A percentile compares a stretch with the other conserved stretches of the same genome.
Conservation (phyloP, 1,284 basidiomycete species). For the Trametes hirsuta region DNA sequence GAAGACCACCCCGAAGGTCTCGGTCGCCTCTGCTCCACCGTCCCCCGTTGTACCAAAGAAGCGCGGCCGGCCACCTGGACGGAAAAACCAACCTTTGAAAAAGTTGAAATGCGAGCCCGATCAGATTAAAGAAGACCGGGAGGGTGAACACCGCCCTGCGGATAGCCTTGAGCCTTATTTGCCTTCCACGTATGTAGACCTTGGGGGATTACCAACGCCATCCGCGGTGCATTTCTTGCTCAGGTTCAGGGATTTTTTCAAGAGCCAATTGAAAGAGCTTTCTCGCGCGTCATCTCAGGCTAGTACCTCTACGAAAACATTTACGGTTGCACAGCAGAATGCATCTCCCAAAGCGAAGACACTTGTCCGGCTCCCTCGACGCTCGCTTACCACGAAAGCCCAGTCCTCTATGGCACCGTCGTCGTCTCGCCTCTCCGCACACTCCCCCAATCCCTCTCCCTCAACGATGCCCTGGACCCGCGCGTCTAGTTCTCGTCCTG, state of each 20-base stretch:
- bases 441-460: not conserved
- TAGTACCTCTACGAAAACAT: too few relatives aligned
- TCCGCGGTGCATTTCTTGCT: not conserved
- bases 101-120: not conserved
- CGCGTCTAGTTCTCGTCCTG: too few relatives aligned
- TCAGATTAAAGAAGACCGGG: not conserved
- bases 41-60: not conserved
- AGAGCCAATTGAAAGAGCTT: not conserved
- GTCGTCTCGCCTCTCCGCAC: not conserved
- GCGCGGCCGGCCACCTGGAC: constrained; percentile 10
- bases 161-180: constrained; percentile 12
- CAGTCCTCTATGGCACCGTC: not conserved
- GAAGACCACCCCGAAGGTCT: not conserved
- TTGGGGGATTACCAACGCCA: constrained; percentile 7
- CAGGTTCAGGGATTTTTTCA: not conserved
- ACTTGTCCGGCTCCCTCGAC: not conserved
- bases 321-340: not conserved
- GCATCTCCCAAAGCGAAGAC: not conserved
- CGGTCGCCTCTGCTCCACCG: not conserved
- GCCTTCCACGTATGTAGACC: constrained; percentile 5
- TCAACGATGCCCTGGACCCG: not conserved
- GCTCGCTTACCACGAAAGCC: not conserved
- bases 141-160: not conserved
- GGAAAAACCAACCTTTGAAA: not conserved
- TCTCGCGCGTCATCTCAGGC: not conserved